Percentiles rank a stretch among this genome's conserved stretches.
Evolutionary conservation across 768 basidiomycete genomes (phyloP).

Genomic region (Tricholoma terreum): DNA sequence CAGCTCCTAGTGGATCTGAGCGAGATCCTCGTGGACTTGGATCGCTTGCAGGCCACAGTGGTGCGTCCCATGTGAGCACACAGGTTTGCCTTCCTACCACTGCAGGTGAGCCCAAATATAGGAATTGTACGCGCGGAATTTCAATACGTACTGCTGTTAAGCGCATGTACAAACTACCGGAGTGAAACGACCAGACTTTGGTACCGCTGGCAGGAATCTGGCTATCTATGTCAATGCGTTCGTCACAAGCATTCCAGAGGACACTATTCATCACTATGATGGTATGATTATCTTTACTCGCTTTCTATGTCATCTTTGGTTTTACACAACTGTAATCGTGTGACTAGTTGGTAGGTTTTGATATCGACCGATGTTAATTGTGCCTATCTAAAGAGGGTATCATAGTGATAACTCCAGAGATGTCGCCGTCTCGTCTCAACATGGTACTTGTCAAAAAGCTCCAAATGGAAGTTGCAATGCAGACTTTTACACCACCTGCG

Average conservation of each 20-base stretch:
- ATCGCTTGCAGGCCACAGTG: conserved; percentile 22
- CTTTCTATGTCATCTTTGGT: neutral
- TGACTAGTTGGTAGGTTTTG: conserved; percentile 17
- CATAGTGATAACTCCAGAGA: conserved; percentile 17
- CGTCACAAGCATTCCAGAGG: conserved; percentile 11
- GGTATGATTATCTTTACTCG: no score
- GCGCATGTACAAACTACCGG: conserved; percentile 26
- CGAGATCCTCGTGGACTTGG: no score
- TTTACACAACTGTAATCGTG: conserved; percentile 2
- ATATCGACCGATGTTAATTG: neutral
- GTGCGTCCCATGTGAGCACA: conserved; percentile 28
- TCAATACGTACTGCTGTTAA: conserved; percentile 12
- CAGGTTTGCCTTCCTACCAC: conserved; percentile 24
- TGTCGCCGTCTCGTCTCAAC: conserved; percentile 57
- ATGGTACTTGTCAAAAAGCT: no score
- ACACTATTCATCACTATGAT: conserved; percentile 12
- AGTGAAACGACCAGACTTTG: no score
- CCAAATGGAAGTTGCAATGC: no score
- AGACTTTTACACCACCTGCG: no score
- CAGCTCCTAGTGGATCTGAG: no score
- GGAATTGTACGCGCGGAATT: neutral
- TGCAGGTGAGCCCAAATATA: conserved; percentile 26
- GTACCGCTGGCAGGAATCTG: no score
- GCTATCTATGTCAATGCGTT: no score
- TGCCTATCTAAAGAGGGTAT: neutral